Evolutionary conservation across 2,329 filamentous ascomycete species (phyloP), one percentile per base, ranked within the genome.

Genomic region (Fusarium dlaminii): DNA sequence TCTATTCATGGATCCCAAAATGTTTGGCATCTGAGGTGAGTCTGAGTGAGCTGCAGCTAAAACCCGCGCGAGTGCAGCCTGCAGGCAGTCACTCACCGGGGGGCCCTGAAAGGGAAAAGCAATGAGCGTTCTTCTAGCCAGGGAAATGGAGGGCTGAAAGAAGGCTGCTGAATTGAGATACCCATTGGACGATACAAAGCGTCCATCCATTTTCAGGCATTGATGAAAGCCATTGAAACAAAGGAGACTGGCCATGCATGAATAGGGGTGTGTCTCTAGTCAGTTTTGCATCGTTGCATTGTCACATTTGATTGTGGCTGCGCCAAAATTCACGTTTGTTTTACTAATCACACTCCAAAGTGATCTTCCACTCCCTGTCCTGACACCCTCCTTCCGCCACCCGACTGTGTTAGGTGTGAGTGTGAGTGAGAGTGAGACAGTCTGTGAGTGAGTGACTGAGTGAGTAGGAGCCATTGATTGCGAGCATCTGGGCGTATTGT

Each of bases 31-130:
- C 61, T 49, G 56, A 55, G 51, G 51, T 54, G 51, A 52, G 29
- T 22, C 55, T 66, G 64, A 51, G 55, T 63, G 68, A 62, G 61
- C 73, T 76, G 73, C 73, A 75, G 70, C 70, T 58, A 70, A 69
- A 69, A 63, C 70, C 36, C 20, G 51, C 24, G 52, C 61, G 40
- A 64, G 46, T 72, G 67, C 72, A 72, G 67, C 63, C 68, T 75
- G 72, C 72, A 75, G 68, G 65, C 54, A 68, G 71, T 63, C 52
- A 29, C 55, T 48, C 55, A 55, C 32, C 39, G 68, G 54, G 43
- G 68, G 68, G 55, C n/a, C 56, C 42, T 56, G 56, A 27, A 66
- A 63, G 59, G 56, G 37, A 72, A 63, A 51, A 20, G 58, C 37
- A 60, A 67, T 49, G 13, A 22, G 29, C 13, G n/a, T n/a, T n/a